Evolutionary conservation across 2,329 filamentous ascomycete species (phyloP), one percentile per base, ranked within the genome.

Genomic region (Phyllosticta citrichinensis): DNA sequence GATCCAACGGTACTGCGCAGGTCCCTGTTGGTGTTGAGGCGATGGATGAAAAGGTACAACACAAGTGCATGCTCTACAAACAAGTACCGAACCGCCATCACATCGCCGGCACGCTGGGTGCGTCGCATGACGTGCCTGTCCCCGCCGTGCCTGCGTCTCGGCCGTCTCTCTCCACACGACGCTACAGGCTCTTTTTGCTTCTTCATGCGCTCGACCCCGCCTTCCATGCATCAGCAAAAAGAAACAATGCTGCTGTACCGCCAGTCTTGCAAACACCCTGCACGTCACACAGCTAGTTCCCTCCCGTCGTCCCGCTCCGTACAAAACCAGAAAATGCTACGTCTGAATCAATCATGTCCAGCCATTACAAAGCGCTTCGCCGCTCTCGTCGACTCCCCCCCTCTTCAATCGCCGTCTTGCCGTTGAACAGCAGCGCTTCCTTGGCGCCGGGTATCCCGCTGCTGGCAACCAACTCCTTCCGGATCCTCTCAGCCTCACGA

Each of bases 401-500:
- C 40, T 71, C 64, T 65, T 74, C 73, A 58, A 74, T 74, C 22
- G 73, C 71, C 14, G 72, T 74, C 30, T 71, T 67, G 51, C 72
- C 71, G 63, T 70, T 70, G 33, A 73, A 55, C 24, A 53, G 9
- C 22, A 55, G 66, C 56, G 65, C 55, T 14, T 69, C 69, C 57
- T 69, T 68, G 56, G 66, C 68, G 19, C 69, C 70, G n/a, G 35
- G 33, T n/a, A 52, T 30, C 3, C 12, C 17, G 22, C 40, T 62
- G 19, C 24, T 55, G 11, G 55, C 33, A 22, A 74, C 73, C 62
- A 76, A 78, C 63, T 78, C 76, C 53, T 68, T 67, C 57, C 77
- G 69, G 59, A 80, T 77, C 40, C 73, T 69, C 25, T 77, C 74
- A 3, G 87, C 87, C 61, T 85, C 82, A 20, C 74, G 76, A 69